A percentile compares a stretch with the other conserved stretches of the same genome.
These are phyloP conservation scores for Boletus pseudo-olivaceus DNA, from an alignment of 768 basidiomycete species.

Conservation along the genomic window DNA sequence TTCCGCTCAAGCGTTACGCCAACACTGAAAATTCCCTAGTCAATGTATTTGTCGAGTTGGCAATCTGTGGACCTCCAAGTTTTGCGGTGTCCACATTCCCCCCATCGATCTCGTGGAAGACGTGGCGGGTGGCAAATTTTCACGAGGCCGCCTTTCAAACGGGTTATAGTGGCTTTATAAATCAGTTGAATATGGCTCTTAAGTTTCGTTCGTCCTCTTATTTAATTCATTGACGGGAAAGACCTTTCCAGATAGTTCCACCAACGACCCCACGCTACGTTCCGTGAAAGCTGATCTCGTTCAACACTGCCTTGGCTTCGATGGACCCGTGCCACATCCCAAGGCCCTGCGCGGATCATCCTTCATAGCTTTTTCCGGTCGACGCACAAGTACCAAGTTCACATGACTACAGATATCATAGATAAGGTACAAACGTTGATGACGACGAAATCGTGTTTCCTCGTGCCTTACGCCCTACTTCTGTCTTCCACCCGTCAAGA, in stretches of 20 bases:
- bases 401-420: not conserved
- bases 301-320: not conserved
- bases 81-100: not conserved
- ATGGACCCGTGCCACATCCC: not conserved
- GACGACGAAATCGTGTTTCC: not conserved
- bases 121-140: not conserved
- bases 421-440: not conserved
- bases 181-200: not conserved
- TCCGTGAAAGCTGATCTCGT: not conserved
- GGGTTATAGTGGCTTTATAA: not conserved
- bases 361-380: not conserved
- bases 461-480: not conserved
- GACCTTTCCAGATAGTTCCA: not conserved
- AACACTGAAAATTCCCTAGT: not conserved
- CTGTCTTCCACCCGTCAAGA: not conserved
- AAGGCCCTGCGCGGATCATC: not conserved
- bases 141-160: not conserved
- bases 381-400: not conserved
- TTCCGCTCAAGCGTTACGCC: not conserved
- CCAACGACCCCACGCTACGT: not conserved
- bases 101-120: not conserved
- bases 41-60: not conserved
- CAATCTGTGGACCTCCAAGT: not conserved
- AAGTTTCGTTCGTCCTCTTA: not conserved
- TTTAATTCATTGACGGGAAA: not conserved